These are phyloP conservation scores for Boechera divaricarpa DNA, from an alignment of 345 rosid species.

Conservation along the genomic window DNA sequence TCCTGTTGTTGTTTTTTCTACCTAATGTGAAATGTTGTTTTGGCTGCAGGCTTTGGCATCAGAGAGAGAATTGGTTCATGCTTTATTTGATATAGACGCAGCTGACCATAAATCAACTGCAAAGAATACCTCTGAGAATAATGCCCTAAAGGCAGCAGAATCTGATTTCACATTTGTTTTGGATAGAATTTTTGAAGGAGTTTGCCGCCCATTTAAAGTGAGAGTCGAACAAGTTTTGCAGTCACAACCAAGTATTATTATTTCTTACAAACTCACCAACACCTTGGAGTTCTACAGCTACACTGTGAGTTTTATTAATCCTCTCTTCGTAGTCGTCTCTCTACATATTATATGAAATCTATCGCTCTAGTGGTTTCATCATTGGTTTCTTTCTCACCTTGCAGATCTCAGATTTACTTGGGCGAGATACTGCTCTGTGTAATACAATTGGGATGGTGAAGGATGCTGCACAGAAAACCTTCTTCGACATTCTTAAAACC, in stretches of 20 bases:
- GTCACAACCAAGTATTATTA: conserved; percentile 95
- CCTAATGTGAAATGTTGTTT: conserved; percentile 26
- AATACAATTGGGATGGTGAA: conserved; percentile 84
- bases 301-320: conserved; percentile 61
- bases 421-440: conserved; percentile 84
- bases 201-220: conserved; percentile 98
- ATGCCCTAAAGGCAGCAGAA: conserved; percentile 67
- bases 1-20: background rate
- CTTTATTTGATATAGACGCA: conserved; percentile 81
- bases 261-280: conserved; percentile 84
- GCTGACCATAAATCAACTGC: conserved; percentile 64
- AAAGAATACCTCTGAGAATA: conserved; percentile 60
- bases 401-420: conserved; percentile 92
- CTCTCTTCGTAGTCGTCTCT: conserved; percentile 1
- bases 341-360: background rate
- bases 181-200: conserved; percentile 99
- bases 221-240: conserved; percentile 98
- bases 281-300: conserved; percentile 93
- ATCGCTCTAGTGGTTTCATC: conserved; percentile 10
- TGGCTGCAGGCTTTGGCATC: conserved; percentile 91
- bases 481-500: conserved; percentile 85
- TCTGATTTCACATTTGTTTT: conserved; percentile 82
- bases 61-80: conserved; percentile 90
- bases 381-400: conserved; percentile 24
- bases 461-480: conserved; percentile 93